phyloP scores from a whole-genome alignment of 176 grass and related monocot genomes.

The Rhynchospora tenuis region DNA sequence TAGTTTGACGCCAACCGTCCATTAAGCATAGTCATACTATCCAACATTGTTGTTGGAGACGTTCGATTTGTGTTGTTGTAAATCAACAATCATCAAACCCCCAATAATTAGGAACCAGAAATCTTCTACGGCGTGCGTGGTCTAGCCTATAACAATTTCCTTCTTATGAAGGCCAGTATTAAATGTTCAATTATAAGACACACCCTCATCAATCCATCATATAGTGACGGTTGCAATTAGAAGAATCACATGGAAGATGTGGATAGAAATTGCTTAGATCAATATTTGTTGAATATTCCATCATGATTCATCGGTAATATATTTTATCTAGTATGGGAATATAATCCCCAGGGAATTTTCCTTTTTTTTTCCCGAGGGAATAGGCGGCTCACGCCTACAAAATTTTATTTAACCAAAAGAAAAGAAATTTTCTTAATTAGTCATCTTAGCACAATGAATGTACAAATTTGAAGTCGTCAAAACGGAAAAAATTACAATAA shows the following conservation, averaged over 20 bases:
- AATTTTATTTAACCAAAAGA: no score
- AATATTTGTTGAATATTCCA: neutral
- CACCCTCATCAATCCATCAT: neutral
- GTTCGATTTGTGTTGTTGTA: neutral
- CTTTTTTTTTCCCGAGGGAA: no score
- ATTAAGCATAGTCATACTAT: no score
- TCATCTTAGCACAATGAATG: neutral
- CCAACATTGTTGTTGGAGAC: no score
- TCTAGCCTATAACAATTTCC: neutral
- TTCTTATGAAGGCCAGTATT: neutral
- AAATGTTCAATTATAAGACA: neutral
- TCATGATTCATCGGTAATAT: neutral
- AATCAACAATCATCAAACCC: neutral
- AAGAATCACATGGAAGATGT: conserved; percentile 2
- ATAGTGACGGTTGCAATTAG: neutral
- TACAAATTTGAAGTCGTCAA: neutral
- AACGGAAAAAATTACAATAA: neutral
- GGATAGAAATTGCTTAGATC: neutral
- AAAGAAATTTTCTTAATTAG: neutral
- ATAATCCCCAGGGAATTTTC: neutral
- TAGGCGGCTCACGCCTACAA: no score
- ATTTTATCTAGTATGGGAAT: no score
- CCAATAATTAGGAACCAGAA: neutral
- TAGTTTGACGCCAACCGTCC: no score
- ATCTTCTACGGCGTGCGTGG: no score